A percentile compares a stretch with the other conserved stretches of the same genome.
Evolutionary conservation across 1,139 yeast species (phyloP).

Genomic region (Scheffersomyces quercinus): DNA sequence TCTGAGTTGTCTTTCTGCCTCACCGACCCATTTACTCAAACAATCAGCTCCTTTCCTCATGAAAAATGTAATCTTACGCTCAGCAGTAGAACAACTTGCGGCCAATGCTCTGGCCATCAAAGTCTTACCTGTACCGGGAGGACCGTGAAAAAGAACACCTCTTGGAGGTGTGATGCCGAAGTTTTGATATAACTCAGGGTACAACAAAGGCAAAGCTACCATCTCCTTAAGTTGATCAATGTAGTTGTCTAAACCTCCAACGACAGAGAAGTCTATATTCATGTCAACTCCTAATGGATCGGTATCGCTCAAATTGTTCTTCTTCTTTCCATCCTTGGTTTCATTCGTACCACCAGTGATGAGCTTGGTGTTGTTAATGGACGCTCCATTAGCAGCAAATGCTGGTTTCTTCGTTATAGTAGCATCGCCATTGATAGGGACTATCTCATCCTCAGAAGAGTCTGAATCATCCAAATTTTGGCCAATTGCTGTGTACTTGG

Average conservation of each 20-base stretch:
- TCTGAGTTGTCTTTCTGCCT: slow-evolving; percentile 93
- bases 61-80: slow-evolving; percentile 86
- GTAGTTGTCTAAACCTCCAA: slow-evolving; percentile 91
- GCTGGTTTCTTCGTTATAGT: slow-evolving; percentile 28
- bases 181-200: slow-evolving; percentile 90
- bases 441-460: slow-evolving; percentile 66
- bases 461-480: slow-evolving; percentile 59
- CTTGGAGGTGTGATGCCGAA: slow-evolving; percentile 95
- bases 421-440: slow-evolving; percentile 41
- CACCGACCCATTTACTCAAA: slow-evolving; percentile 98
- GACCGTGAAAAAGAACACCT: slow-evolving; percentile 97
- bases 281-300: slow-evolving; percentile 96
- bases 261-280: slow-evolving; percentile 84
- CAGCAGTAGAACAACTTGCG: slow-evolving; percentile 84
- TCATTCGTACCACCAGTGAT: slow-evolving; percentile 34
- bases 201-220: slow-evolving; percentile 90
- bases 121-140: slow-evolving; percentile 99
- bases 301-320: slow-evolving; percentile 79
- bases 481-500: slow-evolving; percentile 51
- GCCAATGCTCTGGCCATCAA: slow-evolving; percentile 97
- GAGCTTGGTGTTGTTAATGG: slow-evolving; percentile 25
- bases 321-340: slow-evolving; percentile 42
- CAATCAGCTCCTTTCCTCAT: slow-evolving; percentile 99
- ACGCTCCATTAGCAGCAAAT: slow-evolving; percentile 16
- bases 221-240: slow-evolving; percentile 93